Evolutionary conservation across 768 basidiomycete genomes (phyloP).

Genomic region (Russula olivacea): DNA sequence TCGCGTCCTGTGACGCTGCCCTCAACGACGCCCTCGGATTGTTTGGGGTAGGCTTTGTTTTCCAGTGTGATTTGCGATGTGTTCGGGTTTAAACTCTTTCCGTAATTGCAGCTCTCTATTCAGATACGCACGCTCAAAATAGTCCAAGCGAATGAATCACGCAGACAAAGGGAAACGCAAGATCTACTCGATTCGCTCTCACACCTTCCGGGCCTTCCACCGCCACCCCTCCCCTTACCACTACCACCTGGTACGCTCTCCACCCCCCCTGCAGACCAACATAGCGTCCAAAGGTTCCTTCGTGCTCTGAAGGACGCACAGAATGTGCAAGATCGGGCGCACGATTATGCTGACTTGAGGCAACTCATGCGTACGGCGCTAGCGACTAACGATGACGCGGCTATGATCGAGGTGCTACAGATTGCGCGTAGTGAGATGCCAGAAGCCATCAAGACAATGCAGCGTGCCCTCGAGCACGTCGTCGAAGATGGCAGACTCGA

Average conservation of each 20-base stretch:
- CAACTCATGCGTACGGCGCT: slow-evolving; percentile 54
- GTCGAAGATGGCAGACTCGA: slow-evolving; percentile 33
- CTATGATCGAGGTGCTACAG: slow-evolving; percentile 58
- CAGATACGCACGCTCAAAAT: slow-evolving; percentile 51
- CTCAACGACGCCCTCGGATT: slow-evolving; percentile 51
- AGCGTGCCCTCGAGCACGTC: slow-evolving; percentile 54
- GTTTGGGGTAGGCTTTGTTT: slow-evolving; percentile 41
- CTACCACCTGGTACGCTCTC: neutral
- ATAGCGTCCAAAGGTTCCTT: slow-evolving; percentile 19
- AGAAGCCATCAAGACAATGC: slow-evolving; percentile 76
- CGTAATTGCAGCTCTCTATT: slow-evolving; percentile 36
- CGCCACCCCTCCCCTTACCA: slow-evolving; percentile 5
- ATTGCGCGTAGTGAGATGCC: slow-evolving; percentile 64
- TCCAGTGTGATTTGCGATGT: neutral
- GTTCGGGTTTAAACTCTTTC: neutral
- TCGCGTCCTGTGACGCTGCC: slow-evolving; percentile 46
- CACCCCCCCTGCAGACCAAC: slow-evolving; percentile 24
- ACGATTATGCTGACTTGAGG: slow-evolving; percentile 52
- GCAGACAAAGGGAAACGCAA: slow-evolving; percentile 34
- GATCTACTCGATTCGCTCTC: slow-evolving; percentile 34
- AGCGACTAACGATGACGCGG: slow-evolving; percentile 51
- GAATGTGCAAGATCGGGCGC: slow-evolving; percentile 42
- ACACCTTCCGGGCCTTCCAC: slow-evolving; percentile 17
- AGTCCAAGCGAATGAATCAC: slow-evolving; percentile 39
- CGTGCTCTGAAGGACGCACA: slow-evolving; percentile 34